Conservation (phyloP, 2,329 filamentous ascomycete species). For the Colletotrichum incanum region DNA sequence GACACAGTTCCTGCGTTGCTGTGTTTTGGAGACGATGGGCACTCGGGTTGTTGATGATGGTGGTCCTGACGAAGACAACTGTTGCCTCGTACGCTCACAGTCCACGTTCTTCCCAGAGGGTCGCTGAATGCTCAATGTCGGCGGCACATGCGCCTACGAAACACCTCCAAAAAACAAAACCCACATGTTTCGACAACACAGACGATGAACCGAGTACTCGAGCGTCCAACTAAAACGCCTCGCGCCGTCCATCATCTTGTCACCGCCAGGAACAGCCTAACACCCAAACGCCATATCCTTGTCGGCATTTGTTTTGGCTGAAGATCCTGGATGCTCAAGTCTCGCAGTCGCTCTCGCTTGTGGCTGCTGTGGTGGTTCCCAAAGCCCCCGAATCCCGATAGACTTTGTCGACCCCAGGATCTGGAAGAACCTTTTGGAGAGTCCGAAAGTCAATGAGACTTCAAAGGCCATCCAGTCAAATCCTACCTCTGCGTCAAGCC, state of each 20-base stretch:
- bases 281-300: constrained; percentile 33
- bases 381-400: constrained; percentile 24
- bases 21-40: background rate
- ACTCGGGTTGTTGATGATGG: background rate
- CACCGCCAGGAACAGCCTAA: constrained; percentile 27
- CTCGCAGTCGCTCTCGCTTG: constrained; percentile 28
- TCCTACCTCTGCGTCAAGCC: background rate
- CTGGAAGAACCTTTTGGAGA: constrained; percentile 13
- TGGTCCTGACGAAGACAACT: background rate
- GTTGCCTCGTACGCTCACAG: background rate
- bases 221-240: constrained; percentile 18
- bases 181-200: background rate
- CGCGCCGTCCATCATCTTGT: constrained; percentile 26
- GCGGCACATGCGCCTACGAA: constrained; percentile 6
- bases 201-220: background rate
- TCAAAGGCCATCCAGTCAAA: background rate
- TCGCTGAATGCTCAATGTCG: background rate
- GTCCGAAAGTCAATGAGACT: constrained; percentile 9
- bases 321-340: constrained; percentile 7
- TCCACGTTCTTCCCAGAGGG: background rate
- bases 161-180: background rate
- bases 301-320: constrained; percentile 19
- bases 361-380: constrained; percentile 2
- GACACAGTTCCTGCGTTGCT: background rate
- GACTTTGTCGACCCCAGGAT: constrained; percentile 20